A percentile compares a stretch with the other conserved stretches of the same genome.
These are phyloP conservation scores for Pichia sp. DNA, from an alignment of 1,139 yeast genomes.

Conservation along the genomic window DNA sequence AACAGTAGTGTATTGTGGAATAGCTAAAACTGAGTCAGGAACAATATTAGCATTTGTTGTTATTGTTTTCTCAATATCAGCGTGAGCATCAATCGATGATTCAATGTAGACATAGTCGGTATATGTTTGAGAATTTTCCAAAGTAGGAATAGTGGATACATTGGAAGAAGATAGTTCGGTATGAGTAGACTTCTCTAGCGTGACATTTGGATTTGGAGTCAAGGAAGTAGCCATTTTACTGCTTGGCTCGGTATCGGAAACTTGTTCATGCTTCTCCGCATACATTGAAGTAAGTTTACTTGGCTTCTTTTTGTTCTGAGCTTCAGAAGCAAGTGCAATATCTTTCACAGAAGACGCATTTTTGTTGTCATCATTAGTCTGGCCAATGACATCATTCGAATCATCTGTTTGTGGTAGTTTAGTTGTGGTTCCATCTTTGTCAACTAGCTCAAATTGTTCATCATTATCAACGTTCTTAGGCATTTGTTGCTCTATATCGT, in stretches of 20 bases:
- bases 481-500: no score
- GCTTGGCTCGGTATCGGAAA: no score
- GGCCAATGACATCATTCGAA: neutral
- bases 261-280: no score
- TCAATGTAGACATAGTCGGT: conserved; percentile 3
- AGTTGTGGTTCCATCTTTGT: neutral
- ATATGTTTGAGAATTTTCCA: neutral
- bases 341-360: no score
- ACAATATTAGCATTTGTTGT: neutral
- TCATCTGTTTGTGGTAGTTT: neutral
- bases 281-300: no score
- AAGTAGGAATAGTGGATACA: neutral
- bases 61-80: neutral
- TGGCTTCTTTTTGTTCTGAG: no score
- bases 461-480: neutral
- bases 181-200: neutral
- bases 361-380: neutral
- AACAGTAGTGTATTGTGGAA: conserved; percentile 5
- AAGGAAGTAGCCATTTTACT: no score
- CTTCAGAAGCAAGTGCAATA: no score
- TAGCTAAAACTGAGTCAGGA: neutral
- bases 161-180: neutral
- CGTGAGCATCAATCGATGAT: neutral
- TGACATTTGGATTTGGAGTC: neutral
- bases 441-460: conserved; percentile 4